A percentile compares a stretch with the other conserved stretches of the same genome.
These are phyloP conservation scores for Otatea glauca DNA, from an alignment of 176 grass and related monocot genomes.

Conservation along the genomic window DNA sequence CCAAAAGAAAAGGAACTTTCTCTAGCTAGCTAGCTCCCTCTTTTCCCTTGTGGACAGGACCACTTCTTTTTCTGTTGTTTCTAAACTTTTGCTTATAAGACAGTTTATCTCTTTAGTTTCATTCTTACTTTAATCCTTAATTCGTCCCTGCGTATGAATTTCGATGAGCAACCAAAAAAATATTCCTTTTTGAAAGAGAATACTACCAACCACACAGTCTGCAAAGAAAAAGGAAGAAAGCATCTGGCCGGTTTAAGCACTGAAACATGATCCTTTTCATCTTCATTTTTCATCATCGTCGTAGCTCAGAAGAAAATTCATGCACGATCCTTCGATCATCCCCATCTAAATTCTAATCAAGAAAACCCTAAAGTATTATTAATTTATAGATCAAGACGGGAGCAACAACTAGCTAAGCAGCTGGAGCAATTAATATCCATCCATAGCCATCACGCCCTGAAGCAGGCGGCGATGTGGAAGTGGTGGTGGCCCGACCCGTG, in stretches of 20 bases:
- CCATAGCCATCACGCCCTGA: conserved; percentile 49
- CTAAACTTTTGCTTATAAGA: not conserved
- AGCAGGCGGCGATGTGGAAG: conserved; percentile 82
- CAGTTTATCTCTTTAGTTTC: not conserved
- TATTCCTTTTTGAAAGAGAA: conserved; percentile 28
- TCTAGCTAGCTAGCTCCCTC: not conserved
- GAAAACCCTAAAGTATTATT: conserved; percentile 38
- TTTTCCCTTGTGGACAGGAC: not conserved
- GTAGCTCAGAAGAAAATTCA: not conserved
- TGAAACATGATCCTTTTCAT: conserved; percentile 40
- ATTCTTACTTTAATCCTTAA: not conserved
- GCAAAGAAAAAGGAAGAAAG: not conserved
- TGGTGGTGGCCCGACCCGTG: conserved; percentile 32
- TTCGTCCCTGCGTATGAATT: not conserved
- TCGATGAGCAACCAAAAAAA: conserved; percentile 1
- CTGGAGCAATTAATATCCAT: not conserved
- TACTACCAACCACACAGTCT: conserved; percentile 20
- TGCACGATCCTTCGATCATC: conserved; percentile 53
- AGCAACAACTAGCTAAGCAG: not conserved
- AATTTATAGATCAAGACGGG: not conserved
- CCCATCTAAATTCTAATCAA: conserved; percentile 34
- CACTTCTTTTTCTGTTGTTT: not conserved
- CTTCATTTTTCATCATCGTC: conserved; percentile 1
- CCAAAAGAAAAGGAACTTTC: not conserved
- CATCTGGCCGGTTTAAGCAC: conserved; percentile 44